phyloP scores from a whole-genome alignment of 345 rosid species.

The Adansonia digitata region DNA sequence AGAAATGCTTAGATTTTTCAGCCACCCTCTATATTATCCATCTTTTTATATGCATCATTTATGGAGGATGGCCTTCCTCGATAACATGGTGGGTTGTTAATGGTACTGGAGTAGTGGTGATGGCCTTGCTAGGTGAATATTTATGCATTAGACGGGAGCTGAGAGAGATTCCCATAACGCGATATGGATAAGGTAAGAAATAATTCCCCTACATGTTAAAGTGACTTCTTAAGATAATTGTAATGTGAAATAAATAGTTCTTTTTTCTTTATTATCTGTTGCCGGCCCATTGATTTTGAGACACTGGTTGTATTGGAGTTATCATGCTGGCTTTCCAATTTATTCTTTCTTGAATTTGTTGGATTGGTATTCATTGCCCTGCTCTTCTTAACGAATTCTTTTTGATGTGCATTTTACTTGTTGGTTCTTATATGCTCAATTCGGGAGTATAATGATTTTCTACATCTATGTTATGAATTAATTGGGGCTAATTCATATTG shows the following conservation, averaged over 20 bases:
- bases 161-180: conserved; percentile 67
- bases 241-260: neutral
- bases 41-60: conserved; percentile 65
- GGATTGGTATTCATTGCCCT: neutral
- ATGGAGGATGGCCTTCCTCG: conserved; percentile 98
- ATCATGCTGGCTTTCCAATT: neutral
- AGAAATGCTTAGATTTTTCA: conserved; percentile 86
- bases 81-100: conserved; percentile 93
- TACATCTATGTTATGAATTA: neutral
- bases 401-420: neutral
- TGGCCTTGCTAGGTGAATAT: conserved; percentile 82
- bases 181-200: conserved; percentile 64
- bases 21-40: conserved; percentile 76
- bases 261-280: neutral
- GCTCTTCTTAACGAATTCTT: neutral
- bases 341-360: conserved; percentile 3
- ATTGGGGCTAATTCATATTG: neutral
- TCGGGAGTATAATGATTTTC: neutral
- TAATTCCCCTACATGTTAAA: neutral
- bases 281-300: neutral
- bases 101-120: conserved; percentile 69
- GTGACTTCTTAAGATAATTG: neutral
- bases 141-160: conserved; percentile 73
- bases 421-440: neutral
- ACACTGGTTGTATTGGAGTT: neutral